phyloP scores from a whole-genome alignment of 2,329 filamentous ascomycete species.

The Camptophora hylomeconis region DNA sequence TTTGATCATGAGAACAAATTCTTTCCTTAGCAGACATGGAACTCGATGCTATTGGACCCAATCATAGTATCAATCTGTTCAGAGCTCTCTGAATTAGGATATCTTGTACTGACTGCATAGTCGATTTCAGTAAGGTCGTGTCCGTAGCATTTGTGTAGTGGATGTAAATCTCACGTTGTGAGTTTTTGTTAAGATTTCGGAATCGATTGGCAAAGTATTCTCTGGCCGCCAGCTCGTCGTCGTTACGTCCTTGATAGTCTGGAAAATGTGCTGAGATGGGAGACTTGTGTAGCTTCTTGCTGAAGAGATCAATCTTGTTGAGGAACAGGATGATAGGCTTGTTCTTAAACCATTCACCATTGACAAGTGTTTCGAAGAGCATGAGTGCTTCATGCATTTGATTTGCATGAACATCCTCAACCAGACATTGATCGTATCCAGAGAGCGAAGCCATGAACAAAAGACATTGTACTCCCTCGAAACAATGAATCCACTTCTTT shows the following conservation, averaged over 20 bases:
- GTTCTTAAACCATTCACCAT: constrained; percentile 74
- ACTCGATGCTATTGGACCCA: no score
- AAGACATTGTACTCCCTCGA: constrained; percentile 84
- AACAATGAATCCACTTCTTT: constrained; percentile 97
- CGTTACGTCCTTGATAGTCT: constrained; percentile 60
- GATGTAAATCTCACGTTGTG: constrained; percentile 44
- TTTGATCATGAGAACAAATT: no score
- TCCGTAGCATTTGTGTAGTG: constrained; percentile 49
- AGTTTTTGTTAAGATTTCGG: constrained; percentile 56
- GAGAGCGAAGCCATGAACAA: constrained; percentile 91
- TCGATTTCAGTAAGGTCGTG: constrained; percentile 69
- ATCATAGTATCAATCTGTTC: constrained; percentile 61
- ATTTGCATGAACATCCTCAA: constrained; percentile 92
- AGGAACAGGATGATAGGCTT: constrained; percentile 73
- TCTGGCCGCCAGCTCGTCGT: constrained; percentile 60
- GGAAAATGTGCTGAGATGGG: constrained; percentile 65
- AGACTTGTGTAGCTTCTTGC: constrained; percentile 57
- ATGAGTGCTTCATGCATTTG: constrained; percentile 86
- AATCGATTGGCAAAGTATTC: constrained; percentile 78
- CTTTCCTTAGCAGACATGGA: no score
- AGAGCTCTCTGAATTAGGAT: constrained; percentile 79
- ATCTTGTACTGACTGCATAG: constrained; percentile 74
- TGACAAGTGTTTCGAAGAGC: constrained; percentile 75
- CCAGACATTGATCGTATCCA: constrained; percentile 89
- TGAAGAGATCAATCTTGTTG: constrained; percentile 81